phyloP scores from a whole-genome alignment of 2,329 filamentous ascomycete genomes.

The Epichloe uncinata region DNA sequence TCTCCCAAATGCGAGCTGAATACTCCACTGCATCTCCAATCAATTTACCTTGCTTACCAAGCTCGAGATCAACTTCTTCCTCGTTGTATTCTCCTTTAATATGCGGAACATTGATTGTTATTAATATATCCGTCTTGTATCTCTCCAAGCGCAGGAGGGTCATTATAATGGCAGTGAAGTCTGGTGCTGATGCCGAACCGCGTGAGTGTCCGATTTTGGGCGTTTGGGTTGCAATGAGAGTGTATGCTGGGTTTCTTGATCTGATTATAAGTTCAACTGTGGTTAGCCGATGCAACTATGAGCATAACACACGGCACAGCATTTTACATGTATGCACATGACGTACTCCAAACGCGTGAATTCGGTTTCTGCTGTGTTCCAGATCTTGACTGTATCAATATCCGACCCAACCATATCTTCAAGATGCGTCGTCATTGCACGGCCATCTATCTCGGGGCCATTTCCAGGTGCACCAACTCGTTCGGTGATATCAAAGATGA shows the following conservation, averaged over 20 bases:
- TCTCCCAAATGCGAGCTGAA: constrained; percentile 53
- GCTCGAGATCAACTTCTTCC: constrained; percentile 55
- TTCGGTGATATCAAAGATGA: constrained; percentile 86
- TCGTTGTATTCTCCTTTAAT: constrained; percentile 60
- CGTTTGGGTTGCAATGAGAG: constrained; percentile 54
- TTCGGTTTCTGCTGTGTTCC: constrained; percentile 48
- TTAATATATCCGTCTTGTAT: constrained; percentile 66
- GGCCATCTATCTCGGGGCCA: constrained; percentile 50
- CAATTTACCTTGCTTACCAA: constrained; percentile 52
- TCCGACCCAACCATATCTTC: constrained; percentile 56
- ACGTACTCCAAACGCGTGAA: constrained; percentile 42
- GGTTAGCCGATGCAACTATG: constrained; percentile 12
- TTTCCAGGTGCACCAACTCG: constrained; percentile 48
- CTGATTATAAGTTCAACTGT: constrained; percentile 16
- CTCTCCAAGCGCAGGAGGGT: constrained; percentile 64
- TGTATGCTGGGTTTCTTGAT: constrained; percentile 45
- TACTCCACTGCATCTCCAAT: constrained; percentile 58
- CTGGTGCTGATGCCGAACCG: constrained; percentile 28
- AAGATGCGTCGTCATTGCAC: constrained; percentile 54
- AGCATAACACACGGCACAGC: neutral
- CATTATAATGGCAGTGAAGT: constrained; percentile 65
- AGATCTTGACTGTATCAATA: constrained; percentile 49
- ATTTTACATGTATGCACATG: neutral
- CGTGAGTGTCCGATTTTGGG: constrained; percentile 22
- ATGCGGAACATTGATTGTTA: constrained; percentile 81